Evolutionary conservation across 177 flowering plant genomes (phyloP).

Genomic region (Vitis hybrid): DNA sequence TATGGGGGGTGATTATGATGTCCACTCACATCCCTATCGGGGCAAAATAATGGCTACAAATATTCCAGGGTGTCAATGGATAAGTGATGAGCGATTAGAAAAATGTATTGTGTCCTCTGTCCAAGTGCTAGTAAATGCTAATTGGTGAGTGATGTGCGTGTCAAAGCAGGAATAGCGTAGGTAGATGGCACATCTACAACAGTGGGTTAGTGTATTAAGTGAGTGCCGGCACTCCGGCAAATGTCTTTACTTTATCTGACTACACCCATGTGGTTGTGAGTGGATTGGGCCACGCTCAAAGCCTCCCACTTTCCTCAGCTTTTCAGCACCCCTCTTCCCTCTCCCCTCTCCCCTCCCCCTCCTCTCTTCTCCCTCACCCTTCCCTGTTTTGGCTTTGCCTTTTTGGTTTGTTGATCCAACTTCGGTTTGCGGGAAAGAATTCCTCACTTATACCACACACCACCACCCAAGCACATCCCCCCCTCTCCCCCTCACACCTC

Average conservation of each 20-base stretch:
- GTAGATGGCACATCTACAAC: background rate
- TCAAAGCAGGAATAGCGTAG: background rate
- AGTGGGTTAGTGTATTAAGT: background rate
- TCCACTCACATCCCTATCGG: too few relatives aligned
- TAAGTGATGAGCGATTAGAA: too few relatives aligned
- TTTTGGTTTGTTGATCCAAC: slow-evolving; percentile 16
- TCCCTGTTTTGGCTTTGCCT: slow-evolving; percentile 4
- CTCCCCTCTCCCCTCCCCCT: background rate
- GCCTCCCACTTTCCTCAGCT: slow-evolving; percentile 11
- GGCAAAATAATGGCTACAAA: too few relatives aligned
- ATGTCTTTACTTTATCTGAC: slow-evolving; percentile 39
- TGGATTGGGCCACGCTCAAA: slow-evolving; percentile 28
- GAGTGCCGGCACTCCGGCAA: background rate
- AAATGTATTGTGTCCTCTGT: too few relatives aligned
- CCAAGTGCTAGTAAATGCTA: too few relatives aligned
- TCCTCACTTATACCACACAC: slow-evolving; percentile 13
- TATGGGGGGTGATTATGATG: too few relatives aligned
- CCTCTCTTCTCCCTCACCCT: background rate
- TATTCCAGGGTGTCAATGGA: too few relatives aligned
- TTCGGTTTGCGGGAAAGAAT: slow-evolving; percentile 41
- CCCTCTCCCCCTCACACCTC: background rate
- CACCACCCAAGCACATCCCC: slow-evolving; percentile 4
- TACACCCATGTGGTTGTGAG: slow-evolving; percentile 48
- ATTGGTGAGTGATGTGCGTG: too few relatives aligned
- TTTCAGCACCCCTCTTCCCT: background rate